phyloP scores from a whole-genome alignment of 768 basidiomycete species.

The Austroboletus festivus region DNA sequence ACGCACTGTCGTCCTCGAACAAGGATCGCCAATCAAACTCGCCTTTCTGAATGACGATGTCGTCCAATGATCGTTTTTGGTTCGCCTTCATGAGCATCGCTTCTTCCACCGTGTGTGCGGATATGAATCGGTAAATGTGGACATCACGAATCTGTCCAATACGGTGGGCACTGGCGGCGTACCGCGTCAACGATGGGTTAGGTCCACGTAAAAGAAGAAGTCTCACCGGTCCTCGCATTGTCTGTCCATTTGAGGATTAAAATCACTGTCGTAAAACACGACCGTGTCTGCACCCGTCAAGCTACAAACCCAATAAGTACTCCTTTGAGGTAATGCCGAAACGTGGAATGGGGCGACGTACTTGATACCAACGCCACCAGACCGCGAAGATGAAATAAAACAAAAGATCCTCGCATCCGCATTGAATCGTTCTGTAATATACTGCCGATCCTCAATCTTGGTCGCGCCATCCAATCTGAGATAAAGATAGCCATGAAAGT shows the following conservation, averaged over 20 bases:
- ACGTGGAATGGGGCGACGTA: constrained; percentile 35
- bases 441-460: constrained; percentile 91
- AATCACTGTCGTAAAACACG: constrained; percentile 96
- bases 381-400: constrained; percentile 83
- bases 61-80: constrained; percentile 90
- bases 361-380: constrained; percentile 94
- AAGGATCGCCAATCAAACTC: constrained; percentile 93
- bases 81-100: constrained; percentile 97
- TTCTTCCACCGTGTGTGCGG: constrained; percentile 89
- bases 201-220: neutral
- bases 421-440: constrained; percentile 85
- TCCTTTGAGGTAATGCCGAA: constrained; percentile 13
- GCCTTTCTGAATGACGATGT: constrained; percentile 88
- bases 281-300: constrained; percentile 91
- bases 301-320: constrained; percentile 37
- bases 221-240: constrained; percentile 90
- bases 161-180: constrained; percentile 74
- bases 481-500: constrained; percentile 90
- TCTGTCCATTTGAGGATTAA: constrained; percentile 96
- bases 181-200: neutral
- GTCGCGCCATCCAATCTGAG: constrained; percentile 93
- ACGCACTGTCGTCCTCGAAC: constrained; percentile 58
- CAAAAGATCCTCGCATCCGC: constrained; percentile 75
- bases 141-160: constrained; percentile 97
- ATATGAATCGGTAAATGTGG: constrained; percentile 93